phyloP scores from a whole-genome alignment of 2,329 filamentous ascomycete species.

The Talaromyces sp. region DNA sequence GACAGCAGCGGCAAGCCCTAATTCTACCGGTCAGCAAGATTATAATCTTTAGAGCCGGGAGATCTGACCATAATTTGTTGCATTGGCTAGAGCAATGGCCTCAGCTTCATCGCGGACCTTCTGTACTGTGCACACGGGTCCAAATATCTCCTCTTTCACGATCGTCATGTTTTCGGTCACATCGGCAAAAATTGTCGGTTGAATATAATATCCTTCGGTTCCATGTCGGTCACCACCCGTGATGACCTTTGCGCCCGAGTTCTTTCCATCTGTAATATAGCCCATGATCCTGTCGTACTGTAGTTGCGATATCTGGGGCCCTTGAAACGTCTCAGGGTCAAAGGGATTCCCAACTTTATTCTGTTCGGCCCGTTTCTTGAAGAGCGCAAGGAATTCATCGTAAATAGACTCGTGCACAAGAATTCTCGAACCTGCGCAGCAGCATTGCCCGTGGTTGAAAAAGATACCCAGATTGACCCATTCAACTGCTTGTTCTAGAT shows the following conservation, averaged over 20 bases:
- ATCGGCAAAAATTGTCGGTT: conserved; percentile 82
- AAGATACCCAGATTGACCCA: conserved; percentile 59
- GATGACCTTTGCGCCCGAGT: conserved; percentile 62
- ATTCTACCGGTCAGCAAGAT: background rate
- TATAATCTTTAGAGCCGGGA: background rate
- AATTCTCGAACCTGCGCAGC: conserved; percentile 61
- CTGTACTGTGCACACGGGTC: conserved; percentile 70
- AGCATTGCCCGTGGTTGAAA: conserved; percentile 63
- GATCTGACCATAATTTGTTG: conserved; percentile 63
- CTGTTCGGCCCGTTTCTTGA: conserved; percentile 70
- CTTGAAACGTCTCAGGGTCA: conserved; percentile 75
- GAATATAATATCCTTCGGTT: conserved; percentile 80
- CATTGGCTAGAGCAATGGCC: conserved; percentile 67
- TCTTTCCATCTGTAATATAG: conserved; percentile 67
- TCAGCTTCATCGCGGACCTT: conserved; percentile 74
- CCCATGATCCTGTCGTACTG: conserved; percentile 88
- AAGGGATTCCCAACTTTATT: conserved; percentile 85
- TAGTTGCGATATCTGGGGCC: conserved; percentile 77
- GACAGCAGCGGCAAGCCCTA: conserved; percentile 64
- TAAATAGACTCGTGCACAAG: conserved; percentile 85
- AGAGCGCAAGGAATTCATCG: conserved; percentile 77
- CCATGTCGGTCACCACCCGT: conserved; percentile 69
- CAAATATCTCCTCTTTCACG: conserved; percentile 78
- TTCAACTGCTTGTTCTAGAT: conserved; percentile 64
- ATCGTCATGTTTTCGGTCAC: conserved; percentile 69